Conservation (phyloP, 768 basidiomycete species). For the Russula abietina region DNA sequence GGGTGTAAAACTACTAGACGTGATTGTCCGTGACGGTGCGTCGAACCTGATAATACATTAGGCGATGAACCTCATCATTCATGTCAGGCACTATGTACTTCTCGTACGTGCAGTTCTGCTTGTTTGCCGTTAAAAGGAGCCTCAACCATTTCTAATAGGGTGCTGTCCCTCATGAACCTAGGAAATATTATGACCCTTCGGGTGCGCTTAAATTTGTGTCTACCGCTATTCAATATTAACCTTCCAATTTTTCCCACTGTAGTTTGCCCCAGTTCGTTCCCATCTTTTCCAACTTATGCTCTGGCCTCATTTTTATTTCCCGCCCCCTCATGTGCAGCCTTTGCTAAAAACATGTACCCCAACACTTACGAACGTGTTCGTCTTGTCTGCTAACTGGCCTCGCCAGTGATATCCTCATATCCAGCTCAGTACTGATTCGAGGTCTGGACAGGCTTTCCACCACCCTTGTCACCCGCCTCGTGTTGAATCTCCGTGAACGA, state of each 20-base stretch:
- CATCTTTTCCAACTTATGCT: too few species aligned
- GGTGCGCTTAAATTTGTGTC: not conserved
- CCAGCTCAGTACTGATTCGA: not conserved
- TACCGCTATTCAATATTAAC: not conserved
- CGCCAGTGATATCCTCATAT: not conserved
- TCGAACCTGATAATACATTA: not conserved
- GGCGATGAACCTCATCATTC: not conserved
- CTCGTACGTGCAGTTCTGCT: constrained; percentile 1
- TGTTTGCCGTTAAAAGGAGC: not conserved
- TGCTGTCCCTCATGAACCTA: constrained; percentile 12
- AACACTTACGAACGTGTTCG: constrained; percentile 17
- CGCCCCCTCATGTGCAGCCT: not conserved
- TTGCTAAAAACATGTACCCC: constrained; percentile 4
- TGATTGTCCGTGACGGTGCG: constrained; percentile 19
- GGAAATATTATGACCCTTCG: constrained; percentile 15
- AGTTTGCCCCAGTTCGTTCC: constrained; percentile 15
- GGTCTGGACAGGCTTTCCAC: constrained; percentile 1
- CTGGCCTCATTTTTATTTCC: not conserved
- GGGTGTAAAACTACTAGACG: constrained; percentile 7
- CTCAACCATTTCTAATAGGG: not conserved
- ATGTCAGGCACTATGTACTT: constrained; percentile 15
- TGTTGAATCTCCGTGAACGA: constrained; percentile 17
- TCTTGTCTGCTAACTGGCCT: not conserved
- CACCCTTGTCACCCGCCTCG: constrained; percentile 17
- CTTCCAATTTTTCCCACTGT: not conserved